These are phyloP conservation scores for Vigna hirtella DNA, from an alignment of 306 rosid species.

Conservation along the genomic window DNA sequence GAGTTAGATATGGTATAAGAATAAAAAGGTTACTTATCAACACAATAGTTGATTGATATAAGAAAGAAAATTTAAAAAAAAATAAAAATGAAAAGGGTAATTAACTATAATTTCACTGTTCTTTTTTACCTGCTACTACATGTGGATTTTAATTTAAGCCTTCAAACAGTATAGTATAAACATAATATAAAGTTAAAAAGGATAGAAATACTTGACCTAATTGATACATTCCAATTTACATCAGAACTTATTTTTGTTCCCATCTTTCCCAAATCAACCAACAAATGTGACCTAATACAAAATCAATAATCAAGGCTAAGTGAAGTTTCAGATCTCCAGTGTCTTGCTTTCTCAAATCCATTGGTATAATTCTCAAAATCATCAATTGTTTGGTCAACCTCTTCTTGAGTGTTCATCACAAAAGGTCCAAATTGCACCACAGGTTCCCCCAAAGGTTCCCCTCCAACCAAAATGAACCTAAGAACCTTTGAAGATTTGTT, in stretches of 20 bases:
- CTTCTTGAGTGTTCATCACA: slow-evolving; percentile 95
- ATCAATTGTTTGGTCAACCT: slow-evolving; percentile 84
- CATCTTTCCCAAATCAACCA: slow-evolving; percentile 26
- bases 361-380: slow-evolving; percentile 83
- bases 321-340: slow-evolving; percentile 79
- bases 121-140: neutral
- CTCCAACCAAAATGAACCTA: slow-evolving; percentile 85
- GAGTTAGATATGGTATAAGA: no score
- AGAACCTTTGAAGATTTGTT: slow-evolving; percentile 71
- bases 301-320: slow-evolving; percentile 51
- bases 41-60: no score
- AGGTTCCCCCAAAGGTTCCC: slow-evolving; percentile 87
- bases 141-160: neutral
- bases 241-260: slow-evolving; percentile 18
- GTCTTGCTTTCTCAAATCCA: slow-evolving; percentile 95
- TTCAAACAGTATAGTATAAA: neutral
- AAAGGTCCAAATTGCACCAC: slow-evolving; percentile 88
- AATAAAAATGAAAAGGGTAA: neutral
- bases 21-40: no score
- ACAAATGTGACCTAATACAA: slow-evolving; percentile 16
- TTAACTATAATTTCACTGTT: neutral
- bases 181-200: slow-evolving; percentile 7
- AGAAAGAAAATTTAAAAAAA: neutral
- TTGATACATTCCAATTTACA: slow-evolving; percentile 36
- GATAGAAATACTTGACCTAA: slow-evolving; percentile 31